Evolutionary conservation across 495 filamentous ascomycete species (phyloP), one percentile per base, ranked within the genome.

Genomic region (Tetracladium setigerum): DNA sequence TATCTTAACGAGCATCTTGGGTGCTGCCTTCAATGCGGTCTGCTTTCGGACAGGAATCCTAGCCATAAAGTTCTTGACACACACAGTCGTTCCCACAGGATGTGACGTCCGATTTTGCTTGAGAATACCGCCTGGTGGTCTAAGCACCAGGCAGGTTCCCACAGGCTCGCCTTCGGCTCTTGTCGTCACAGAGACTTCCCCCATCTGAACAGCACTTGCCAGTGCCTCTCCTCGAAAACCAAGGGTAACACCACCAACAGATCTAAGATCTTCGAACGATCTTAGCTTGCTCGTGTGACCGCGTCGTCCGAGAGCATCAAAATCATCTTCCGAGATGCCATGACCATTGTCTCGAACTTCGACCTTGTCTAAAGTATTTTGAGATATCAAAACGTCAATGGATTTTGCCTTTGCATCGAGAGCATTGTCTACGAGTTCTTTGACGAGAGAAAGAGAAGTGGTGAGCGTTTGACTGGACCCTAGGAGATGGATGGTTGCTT

Each of bases 341-440:
- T 79, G 65, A 17, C 92, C 92, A 65, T 95, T 95, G 63, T 98
- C 92, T 48, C 85, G 83, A 45, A 96, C 81, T 53, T 91, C 86
- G 38, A 98, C 82, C n/a, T 77, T 69, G 60, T 91, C 86, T 11
- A 96, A 60, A 0, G 84, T 79, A 52, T 96, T 89, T 18, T 69
- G 55, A 2, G 87, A 84, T 22, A 95, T 70, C 46, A 90, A 73
- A 30, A 97, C 67, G 24, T 78, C 72, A 32, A 97, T 71, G 0
- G 78, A 78, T 2, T 83, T 80, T 5, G 91, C 85, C 18, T 74
- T 73, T 4, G 91, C 86, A 62, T 97, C 92, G 8, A 97, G 70
- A 15, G 87, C 79, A 62, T 98, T 98, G 49, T 98, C 92, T 30
- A 98, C 58, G 9, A 97, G 77, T 59, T 98, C 92, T 62, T 98